A percentile compares a stretch with the other conserved stretches of the same genome.
Conservation (phyloP, 805 yeast genomes). For the Candida nonsorbophila region DNA sequence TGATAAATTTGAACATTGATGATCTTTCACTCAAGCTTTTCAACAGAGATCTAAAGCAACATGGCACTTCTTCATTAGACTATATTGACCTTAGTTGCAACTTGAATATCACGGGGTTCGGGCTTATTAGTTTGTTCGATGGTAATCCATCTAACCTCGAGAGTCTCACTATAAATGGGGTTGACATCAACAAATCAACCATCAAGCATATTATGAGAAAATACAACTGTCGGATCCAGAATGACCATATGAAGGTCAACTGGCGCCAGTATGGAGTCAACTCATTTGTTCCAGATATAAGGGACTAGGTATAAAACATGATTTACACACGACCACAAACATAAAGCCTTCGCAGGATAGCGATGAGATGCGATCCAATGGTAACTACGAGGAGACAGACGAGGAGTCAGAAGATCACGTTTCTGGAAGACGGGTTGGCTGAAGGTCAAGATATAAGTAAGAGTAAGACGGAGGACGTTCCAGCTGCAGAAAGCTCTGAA, state of each 20-base stretch:
- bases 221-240: slow-evolving; percentile 13
- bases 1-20: slow-evolving; percentile 34
- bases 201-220: slow-evolving; percentile 13
- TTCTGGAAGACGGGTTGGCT: slow-evolving; percentile 5
- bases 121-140: slow-evolving; percentile 26
- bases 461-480: slow-evolving; percentile 4
- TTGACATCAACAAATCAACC: slow-evolving; percentile 25
- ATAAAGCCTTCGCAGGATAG: slow-evolving; percentile 29
- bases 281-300: slow-evolving; percentile 14
- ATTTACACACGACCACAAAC: slow-evolving; percentile 15
- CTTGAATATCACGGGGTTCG: slow-evolving; percentile 30
- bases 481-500: slow-evolving; percentile 3
- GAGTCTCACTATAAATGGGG: slow-evolving; percentile 25
- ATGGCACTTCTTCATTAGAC: slow-evolving; percentile 11
- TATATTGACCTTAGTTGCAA: slow-evolving; percentile 33
- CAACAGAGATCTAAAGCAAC: slow-evolving; percentile 16
- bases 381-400: slow-evolving; percentile 7
- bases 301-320: neutral
- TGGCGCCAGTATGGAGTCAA: slow-evolving; percentile 36
- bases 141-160: slow-evolving; percentile 11
- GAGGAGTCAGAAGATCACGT: slow-evolving; percentile 7
- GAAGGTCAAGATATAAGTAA: slow-evolving; percentile 1
- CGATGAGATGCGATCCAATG: slow-evolving; percentile 5
- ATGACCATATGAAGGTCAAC: slow-evolving; percentile 18
- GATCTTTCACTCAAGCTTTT: slow-evolving; percentile 26